Conservation (phyloP, 192 early-diverging fungal genomes). For the Phlyctochytrium planicorne region DNA sequence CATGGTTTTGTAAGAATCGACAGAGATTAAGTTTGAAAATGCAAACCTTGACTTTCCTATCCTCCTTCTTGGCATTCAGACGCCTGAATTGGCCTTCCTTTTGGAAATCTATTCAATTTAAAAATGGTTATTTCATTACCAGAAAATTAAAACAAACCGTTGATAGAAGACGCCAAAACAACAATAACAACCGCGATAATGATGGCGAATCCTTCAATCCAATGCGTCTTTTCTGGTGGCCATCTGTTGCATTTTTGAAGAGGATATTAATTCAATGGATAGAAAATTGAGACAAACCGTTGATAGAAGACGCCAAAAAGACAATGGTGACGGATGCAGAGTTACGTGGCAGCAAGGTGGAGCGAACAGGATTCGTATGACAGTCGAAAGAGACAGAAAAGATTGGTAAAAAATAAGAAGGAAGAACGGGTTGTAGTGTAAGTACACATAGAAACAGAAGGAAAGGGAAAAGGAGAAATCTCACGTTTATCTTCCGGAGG, state of each 20-base stretch:
- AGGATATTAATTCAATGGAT: too few relatives aligned
- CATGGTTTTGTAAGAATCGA: not conserved
- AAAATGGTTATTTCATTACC: not conserved
- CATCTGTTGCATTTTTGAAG: too few relatives aligned
- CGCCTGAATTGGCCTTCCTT: slow-evolving; percentile 88
- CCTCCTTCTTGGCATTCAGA: slow-evolving; percentile 84
- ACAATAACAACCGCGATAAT: slow-evolving; percentile 54
- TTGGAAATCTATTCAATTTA: slow-evolving; percentile 6
- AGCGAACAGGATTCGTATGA: too few relatives aligned
- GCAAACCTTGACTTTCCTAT: slow-evolving; percentile 69
- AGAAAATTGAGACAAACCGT: too few relatives aligned
- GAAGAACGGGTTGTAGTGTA: too few relatives aligned
- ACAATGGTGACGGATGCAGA: too few relatives aligned
- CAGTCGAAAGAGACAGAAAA: too few relatives aligned
- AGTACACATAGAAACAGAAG: too few relatives aligned
- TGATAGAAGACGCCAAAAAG: too few relatives aligned
- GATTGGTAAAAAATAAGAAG: too few relatives aligned
- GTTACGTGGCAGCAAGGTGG: too few relatives aligned
- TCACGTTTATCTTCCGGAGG: not conserved
- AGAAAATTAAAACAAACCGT: slow-evolving; percentile 59
- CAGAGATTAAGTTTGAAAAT: not conserved
- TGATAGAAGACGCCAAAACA: slow-evolving; percentile 23
- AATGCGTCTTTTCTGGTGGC: slow-evolving; percentile 13
- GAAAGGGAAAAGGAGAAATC: too few relatives aligned
- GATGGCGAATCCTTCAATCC: slow-evolving; percentile 75